These are phyloP conservation scores for Crithidia thermophila DNA, from an alignment of 208 protist genomes.

Conservation along the genomic window DNA sequence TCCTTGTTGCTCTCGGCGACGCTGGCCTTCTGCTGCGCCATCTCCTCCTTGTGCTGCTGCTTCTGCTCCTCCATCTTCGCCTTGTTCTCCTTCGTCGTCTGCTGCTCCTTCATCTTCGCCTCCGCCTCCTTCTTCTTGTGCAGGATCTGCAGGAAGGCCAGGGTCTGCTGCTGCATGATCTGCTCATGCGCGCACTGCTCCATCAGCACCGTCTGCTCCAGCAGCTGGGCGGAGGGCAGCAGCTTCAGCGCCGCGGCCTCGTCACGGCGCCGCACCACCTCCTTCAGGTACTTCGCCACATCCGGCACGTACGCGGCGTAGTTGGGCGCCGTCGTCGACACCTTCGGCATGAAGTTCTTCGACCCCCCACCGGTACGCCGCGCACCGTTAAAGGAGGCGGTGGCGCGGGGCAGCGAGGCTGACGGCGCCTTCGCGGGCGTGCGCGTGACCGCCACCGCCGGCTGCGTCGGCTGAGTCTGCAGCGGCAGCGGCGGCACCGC, in stretches of 20 bases:
- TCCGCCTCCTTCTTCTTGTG: conserved; percentile 61
- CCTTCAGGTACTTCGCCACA: conserved; percentile 62
- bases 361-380: conserved; percentile 3
- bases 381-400: conserved; percentile 3
- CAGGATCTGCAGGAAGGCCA: conserved; percentile 37
- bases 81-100: conserved; percentile 22
- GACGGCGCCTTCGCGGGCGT: conserved; percentile 1
- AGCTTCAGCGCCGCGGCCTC: conserved; percentile 53
- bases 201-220: conserved; percentile 53
- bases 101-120: conserved; percentile 47
- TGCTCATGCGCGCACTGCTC: conserved; percentile 54
- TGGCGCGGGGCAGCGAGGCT: conserved; percentile 5
- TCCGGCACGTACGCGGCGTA: conserved; percentile 41
- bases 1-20: conserved; percentile 31
- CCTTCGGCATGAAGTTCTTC: conserved; percentile 20
- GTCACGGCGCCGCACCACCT: conserved; percentile 47
- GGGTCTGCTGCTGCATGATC: conserved; percentile 48
- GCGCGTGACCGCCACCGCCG: not conserved
- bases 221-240: conserved; percentile 65
- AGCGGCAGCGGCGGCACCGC: conserved; percentile 1
- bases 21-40: conserved; percentile 42
- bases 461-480: not conserved
- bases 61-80: conserved; percentile 54
- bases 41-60: conserved; percentile 58
- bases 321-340: conserved; percentile 12